Evolutionary conservation across 2,329 filamentous ascomycete genomes (phyloP).

Genomic region (Sclerotinia minor): DNA sequence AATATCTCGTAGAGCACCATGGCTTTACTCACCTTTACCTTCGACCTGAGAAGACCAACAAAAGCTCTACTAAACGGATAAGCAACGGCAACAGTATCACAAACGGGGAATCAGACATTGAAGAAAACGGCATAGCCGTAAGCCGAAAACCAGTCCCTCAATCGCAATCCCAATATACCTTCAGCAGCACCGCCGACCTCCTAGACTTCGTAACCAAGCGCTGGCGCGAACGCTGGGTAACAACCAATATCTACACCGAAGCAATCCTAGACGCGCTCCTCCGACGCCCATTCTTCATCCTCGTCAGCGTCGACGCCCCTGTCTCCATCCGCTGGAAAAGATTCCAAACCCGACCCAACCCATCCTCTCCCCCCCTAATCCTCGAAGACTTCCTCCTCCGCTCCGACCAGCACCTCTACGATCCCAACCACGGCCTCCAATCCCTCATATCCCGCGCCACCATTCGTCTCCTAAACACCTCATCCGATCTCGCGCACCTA

Average conservation of each 20-base stretch:
- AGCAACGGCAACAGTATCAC: constrained; percentile 27
- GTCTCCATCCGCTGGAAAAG: constrained; percentile 81
- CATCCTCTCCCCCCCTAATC: constrained; percentile 32
- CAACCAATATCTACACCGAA: constrained; percentile 77
- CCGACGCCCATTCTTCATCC: constrained; percentile 85
- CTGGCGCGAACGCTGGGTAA: constrained; percentile 85
- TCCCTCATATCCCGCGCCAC: constrained; percentile 79
- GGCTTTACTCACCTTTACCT: constrained; percentile 75
- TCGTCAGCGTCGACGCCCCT: constrained; percentile 89
- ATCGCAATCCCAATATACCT: constrained; percentile 44
- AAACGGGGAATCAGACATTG: constrained; percentile 19
- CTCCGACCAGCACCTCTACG: constrained; percentile 77
- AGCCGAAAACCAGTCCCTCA: constrained; percentile 18
- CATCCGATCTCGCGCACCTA: constrained; percentile 68
- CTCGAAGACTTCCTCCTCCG: constrained; percentile 58
- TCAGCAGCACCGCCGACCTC: constrained; percentile 64
- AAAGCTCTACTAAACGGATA: not conserved
- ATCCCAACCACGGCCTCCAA: constrained; percentile 62
- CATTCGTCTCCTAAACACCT: constrained; percentile 83
- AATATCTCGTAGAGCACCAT: constrained; percentile 82
- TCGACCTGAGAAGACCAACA: constrained; percentile 29
- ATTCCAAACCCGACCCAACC: constrained; percentile 57
- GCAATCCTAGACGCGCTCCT: constrained; percentile 71
- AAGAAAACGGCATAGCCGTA: constrained; percentile 11
- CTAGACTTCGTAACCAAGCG: constrained; percentile 81